Evolutionary conservation across 1,284 basidiomycete genomes (phyloP).

Genomic region (Sanghuangporus sanghuang): DNA sequence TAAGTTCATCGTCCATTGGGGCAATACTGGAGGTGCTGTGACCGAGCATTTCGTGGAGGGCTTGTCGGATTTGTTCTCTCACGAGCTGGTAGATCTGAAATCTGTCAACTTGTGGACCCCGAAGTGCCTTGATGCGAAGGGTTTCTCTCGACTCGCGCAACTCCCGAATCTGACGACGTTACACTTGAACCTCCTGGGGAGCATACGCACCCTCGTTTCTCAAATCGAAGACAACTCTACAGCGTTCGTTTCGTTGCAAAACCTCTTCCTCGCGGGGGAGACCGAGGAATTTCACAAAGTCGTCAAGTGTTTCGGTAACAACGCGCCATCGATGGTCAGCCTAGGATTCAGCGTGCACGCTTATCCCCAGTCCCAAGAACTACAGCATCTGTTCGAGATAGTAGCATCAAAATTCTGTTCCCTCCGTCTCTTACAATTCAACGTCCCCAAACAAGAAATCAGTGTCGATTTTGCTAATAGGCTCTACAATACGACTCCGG

Average conservation of each 20-base stretch:
- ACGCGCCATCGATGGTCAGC: slow-evolving; percentile 2
- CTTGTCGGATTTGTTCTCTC: slow-evolving; percentile 13
- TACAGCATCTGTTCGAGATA: slow-evolving; percentile 7
- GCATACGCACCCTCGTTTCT: neutral
- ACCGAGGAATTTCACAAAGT: slow-evolving; percentile 9
- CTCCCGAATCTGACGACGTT: slow-evolving; percentile 14
- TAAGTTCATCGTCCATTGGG: slow-evolving; percentile 17
- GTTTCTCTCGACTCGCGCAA: slow-evolving; percentile 8
- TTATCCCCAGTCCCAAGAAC: slow-evolving; percentile 4
- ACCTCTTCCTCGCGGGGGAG: slow-evolving; percentile 15
- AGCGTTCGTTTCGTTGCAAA: slow-evolving; percentile 13
- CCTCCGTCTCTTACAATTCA: slow-evolving; percentile 15
- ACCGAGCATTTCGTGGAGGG: slow-evolving; percentile 10
- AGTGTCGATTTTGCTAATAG: neutral
- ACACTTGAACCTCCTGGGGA: slow-evolving; percentile 12
- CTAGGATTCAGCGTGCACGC: slow-evolving; percentile 18
- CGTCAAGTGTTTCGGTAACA: slow-evolving; percentile 5
- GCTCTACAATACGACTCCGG: neutral
- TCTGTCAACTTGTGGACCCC: slow-evolving; percentile 18
- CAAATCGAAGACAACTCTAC: neutral
- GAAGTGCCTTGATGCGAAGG: slow-evolving; percentile 6
- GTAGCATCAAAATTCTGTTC: slow-evolving; percentile 7
- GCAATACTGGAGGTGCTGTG: neutral
- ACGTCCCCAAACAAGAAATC: slow-evolving; percentile 14
- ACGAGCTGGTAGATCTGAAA: neutral